Percentiles rank a stretch among this genome's conserved stretches.
These are phyloP conservation scores for Groenewaldozyma auringiensis DNA, from an alignment of 1,139 yeast species.

Conservation along the genomic window DNA sequence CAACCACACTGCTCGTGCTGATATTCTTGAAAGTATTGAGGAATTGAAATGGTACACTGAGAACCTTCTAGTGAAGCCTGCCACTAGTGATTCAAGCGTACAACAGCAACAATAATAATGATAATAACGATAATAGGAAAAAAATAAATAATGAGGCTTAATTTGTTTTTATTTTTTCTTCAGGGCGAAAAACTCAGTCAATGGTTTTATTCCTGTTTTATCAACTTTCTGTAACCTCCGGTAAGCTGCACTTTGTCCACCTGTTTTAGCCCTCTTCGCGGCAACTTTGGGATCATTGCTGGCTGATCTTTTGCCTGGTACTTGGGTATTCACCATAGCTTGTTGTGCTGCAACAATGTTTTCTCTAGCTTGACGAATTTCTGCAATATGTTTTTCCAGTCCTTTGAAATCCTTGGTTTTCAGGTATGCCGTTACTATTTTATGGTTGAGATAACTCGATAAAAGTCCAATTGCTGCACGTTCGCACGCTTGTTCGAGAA, in stretches of 20 bases:
- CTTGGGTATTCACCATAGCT: constrained; percentile 11
- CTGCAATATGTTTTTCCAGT: constrained; percentile 17
- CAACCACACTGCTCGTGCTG: constrained; percentile 80
- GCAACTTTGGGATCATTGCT: constrained; percentile 3
- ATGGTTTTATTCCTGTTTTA: constrained; percentile 17
- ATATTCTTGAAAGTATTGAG: constrained; percentile 79
- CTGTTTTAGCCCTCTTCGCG: constrained; percentile 4
- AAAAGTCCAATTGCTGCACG: constrained; percentile 26
- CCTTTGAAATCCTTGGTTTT: constrained; percentile 17
- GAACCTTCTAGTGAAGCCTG: constrained; percentile 38
- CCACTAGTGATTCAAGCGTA: no score
- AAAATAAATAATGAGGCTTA: background rate
- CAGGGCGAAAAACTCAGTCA: constrained; percentile 20
- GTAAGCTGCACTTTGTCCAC: constrained; percentile 1
- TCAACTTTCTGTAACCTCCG: constrained; percentile 13
- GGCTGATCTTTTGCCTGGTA: constrained; percentile 8
- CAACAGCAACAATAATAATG: no score
- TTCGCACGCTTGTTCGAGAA: constrained; percentile 19
- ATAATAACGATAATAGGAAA: no score
- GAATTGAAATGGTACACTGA: constrained; percentile 75
- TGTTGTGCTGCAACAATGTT: constrained; percentile 16
- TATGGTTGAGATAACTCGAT: constrained; percentile 25
- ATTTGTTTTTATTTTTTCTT: constrained; percentile 13
- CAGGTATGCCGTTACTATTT: constrained; percentile 16
- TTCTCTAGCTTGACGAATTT: constrained; percentile 15